phyloP scores from a whole-genome alignment of 192 early-diverging fungal species.

The Chytriomyces sp. region DNA sequence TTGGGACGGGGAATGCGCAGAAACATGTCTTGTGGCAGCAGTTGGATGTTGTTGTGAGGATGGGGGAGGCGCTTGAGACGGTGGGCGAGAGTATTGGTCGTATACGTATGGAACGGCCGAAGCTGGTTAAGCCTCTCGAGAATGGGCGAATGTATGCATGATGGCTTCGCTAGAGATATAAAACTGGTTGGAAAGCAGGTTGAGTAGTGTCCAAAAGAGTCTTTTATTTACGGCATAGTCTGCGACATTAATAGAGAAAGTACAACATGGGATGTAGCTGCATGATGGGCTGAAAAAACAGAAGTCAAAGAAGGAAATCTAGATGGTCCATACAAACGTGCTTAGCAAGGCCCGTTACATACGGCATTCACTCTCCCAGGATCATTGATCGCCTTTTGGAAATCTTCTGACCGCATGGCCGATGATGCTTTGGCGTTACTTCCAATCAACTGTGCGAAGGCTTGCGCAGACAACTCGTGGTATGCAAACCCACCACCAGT shows the following conservation, averaged over 20 bases:
- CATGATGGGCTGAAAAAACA: too few relatives aligned
- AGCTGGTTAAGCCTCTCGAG: constrained; percentile 7
- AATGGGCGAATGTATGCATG: constrained; percentile 24
- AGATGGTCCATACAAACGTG: background rate
- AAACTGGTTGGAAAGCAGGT: too few relatives aligned
- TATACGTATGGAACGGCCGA: background rate
- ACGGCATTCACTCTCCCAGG: constrained; percentile 15
- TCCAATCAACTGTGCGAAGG: constrained; percentile 30
- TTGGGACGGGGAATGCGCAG: constrained; percentile 34
- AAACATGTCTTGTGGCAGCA: constrained; percentile 33
- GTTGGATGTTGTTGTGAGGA: constrained; percentile 20
- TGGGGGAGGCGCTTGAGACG: constrained; percentile 32
- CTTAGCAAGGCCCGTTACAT: background rate
- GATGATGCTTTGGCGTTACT: background rate
- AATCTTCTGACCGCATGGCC: background rate
- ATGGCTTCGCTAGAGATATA: background rate
- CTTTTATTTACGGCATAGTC: too few relatives aligned
- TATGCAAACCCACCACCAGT: constrained; percentile 22
- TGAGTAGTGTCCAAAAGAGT: too few relatives aligned
- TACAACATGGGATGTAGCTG: too few relatives aligned
- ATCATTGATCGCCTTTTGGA: constrained; percentile 22
- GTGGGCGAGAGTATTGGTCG: constrained; percentile 22
- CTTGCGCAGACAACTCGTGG: constrained; percentile 18
- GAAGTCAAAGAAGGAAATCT: too few relatives aligned
- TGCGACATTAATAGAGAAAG: too few relatives aligned